Evolutionary conservation across 176 grass and related monocot genomes (phyloP), one percentile per base, ranked within the genome.

Genomic region (Aegilops umbellulata): DNA sequence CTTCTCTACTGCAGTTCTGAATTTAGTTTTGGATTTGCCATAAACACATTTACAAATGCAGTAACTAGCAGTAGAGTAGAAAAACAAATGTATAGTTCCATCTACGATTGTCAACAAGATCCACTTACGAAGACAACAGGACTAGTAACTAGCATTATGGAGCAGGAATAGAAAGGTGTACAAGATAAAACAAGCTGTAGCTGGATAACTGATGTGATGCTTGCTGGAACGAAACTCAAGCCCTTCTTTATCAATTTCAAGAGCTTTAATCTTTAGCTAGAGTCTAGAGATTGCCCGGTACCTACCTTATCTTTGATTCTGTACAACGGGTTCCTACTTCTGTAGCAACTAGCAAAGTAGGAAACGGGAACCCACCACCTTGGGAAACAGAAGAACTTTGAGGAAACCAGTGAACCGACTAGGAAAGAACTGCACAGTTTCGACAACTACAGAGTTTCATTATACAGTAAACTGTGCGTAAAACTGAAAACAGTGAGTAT

Each of bases 291-390:
- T 91, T 61, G 30, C 69, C 47, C 38, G 23, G 69, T 80, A 49
- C 55, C 55, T 13, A 36, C 62, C 78, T 69, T 69, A 85, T 84
- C 76, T 80, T 84, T 25, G 27, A 57, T 79, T 64, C 3, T 74
- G 55, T 66, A 74, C 14, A 90, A 44, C 34, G 64, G 51, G 39
- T 38, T 82, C 34, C 38, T 24, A 78, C 64, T 29, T 90, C 39
- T 86, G 23, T 82, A 77, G 70, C 26, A 77, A 86, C 72, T 51
- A 30, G 72, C 72, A 76, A 76, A 49, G 46, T 82, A 90, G 39
- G 53, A 57, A 78, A 65, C 24, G 26, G 60, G 46, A 90, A 87
- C 60, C 75, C 77, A 60, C 46, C 46, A 80, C 89, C 66, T 57
- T 20, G 64, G 60, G 60, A 79, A 84, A 65, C 47, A 84, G 16